Percentiles rank a stretch among this genome's conserved stretches.
These are phyloP conservation scores for Casuarina cunninghamiana DNA, from an alignment of 306 rosid species.

Conservation along the genomic window DNA sequence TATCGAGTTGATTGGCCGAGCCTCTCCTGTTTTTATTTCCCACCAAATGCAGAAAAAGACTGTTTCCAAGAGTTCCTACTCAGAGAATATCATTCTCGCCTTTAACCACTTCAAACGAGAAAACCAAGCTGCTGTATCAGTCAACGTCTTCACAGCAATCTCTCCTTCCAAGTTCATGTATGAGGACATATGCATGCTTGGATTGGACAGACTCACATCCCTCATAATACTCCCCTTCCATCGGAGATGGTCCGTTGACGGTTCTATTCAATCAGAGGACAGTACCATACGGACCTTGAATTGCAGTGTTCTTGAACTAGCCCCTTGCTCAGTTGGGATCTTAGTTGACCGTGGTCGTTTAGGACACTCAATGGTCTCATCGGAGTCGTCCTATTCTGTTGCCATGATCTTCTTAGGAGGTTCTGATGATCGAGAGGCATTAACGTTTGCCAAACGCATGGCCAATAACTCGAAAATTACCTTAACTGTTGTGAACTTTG, in stretches of 20 bases:
- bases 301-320: conserved; percentile 33
- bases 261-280: conserved; percentile 39
- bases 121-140: conserved; percentile 11
- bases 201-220: conserved; percentile 47
- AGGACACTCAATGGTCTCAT: background rate
- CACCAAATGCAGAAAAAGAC: conserved; percentile 36
- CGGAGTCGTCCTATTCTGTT: background rate
- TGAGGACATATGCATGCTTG: conserved; percentile 52
- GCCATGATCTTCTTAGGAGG: conserved; percentile 56
- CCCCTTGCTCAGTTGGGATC: conserved; percentile 63
- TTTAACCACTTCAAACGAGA: conserved; percentile 40
- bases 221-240: conserved; percentile 57
- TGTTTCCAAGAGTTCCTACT: conserved; percentile 35
- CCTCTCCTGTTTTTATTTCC: conserved; percentile 44
- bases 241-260: conserved; percentile 43
- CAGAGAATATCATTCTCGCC: conserved; percentile 40
- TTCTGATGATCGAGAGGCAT: conserved; percentile 51
- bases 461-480: conserved; percentile 1
- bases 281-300: conserved; percentile 37
- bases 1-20: conserved; percentile 48
- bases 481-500: conserved; percentile 40
- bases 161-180: conserved; percentile 44
- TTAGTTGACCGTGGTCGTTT: conserved; percentile 30
- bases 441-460: conserved; percentile 45
- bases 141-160: conserved; percentile 47